Percentiles rank a stretch among this genome's conserved stretches.
These are phyloP conservation scores for Castanopsis chinensis DNA, from an alignment of 306 rosid species.

Conservation along the genomic window DNA sequence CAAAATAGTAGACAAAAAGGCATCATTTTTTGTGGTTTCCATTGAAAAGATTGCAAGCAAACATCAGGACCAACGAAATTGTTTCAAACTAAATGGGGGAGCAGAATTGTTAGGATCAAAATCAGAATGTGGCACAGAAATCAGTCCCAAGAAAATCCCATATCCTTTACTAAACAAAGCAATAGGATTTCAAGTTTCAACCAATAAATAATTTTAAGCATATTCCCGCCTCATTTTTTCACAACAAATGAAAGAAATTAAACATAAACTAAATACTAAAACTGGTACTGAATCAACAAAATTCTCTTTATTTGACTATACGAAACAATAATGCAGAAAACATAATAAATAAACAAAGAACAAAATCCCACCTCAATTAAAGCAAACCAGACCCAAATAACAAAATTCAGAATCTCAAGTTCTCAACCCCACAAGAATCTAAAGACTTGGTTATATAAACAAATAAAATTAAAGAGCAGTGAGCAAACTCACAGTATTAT, in stretches of 20 bases:
- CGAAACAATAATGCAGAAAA: conserved; percentile 1
- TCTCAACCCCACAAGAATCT: conserved; percentile 7
- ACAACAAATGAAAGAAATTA: background rate
- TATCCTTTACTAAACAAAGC: background rate
- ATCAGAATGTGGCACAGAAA: conserved; percentile 20
- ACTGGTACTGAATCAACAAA: background rate
- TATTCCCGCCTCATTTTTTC: background rate
- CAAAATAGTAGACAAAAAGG: conserved; percentile 30
- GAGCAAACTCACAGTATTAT: conserved; percentile 22
- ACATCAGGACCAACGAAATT: conserved; percentile 1
- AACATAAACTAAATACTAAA: background rate
- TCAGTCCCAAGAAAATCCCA: conserved; percentile 11
- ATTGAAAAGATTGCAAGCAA: conserved; percentile 23
- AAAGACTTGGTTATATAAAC: conserved; percentile 12
- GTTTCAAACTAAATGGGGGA: conserved; percentile 1
- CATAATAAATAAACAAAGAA: conserved; percentile 7
- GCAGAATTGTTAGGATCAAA: conserved; percentile 12
- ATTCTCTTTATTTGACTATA: background rate
- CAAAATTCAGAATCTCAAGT: conserved; percentile 1
- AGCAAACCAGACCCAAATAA: conserved; percentile 7
- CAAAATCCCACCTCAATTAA: conserved; percentile 6
- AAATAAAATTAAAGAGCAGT: background rate
- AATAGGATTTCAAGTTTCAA: background rate
- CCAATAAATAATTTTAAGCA: conserved; percentile 9
- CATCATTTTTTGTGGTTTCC: conserved; percentile 22